Conservation (phyloP, 2,329 filamentous ascomycete species). For the Pseudohalonectria lignicola region DNA sequence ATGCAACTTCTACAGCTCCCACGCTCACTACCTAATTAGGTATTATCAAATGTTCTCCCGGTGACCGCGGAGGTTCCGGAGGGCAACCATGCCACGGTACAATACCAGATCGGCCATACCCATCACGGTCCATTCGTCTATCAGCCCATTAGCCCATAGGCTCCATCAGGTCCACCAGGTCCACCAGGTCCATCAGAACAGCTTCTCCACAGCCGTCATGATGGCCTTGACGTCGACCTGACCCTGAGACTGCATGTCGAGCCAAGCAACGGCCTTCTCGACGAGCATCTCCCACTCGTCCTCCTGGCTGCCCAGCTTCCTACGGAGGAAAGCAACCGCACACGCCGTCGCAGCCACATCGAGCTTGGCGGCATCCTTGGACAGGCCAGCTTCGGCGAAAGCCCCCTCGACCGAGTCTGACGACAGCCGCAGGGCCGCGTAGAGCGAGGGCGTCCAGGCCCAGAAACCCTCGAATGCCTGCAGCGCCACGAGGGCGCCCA, state of each 20-base stretch:
- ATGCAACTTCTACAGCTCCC: too few relatives aligned
- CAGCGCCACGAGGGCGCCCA: slow-evolving; percentile 35
- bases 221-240: too few relatives aligned
- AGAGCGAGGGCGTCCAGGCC: slow-evolving; percentile 22
- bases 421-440: slow-evolving; percentile 13
- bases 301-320: slow-evolving; percentile 26
- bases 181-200: too few relatives aligned
- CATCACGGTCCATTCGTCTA: too few relatives aligned
- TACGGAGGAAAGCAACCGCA: slow-evolving; percentile 37
- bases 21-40: too few relatives aligned
- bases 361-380: background rate
- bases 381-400: slow-evolving; percentile 18
- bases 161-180: too few relatives aligned
- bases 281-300: slow-evolving; percentile 53
- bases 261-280: slow-evolving; percentile 11
- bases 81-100: too few relatives aligned
- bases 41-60: too few relatives aligned
- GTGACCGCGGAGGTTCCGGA: too few relatives aligned
- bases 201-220: too few relatives aligned
- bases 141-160: too few relatives aligned
- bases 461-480: slow-evolving; percentile 48
- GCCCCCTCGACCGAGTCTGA: slow-evolving; percentile 5
- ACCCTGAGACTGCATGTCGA: slow-evolving; percentile 3
- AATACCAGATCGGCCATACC: too few relatives aligned
- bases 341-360: slow-evolving; percentile 20